Evolutionary conservation across 805 yeast species (phyloP).

Genomic region (Barnettozyma siamensis): DNA sequence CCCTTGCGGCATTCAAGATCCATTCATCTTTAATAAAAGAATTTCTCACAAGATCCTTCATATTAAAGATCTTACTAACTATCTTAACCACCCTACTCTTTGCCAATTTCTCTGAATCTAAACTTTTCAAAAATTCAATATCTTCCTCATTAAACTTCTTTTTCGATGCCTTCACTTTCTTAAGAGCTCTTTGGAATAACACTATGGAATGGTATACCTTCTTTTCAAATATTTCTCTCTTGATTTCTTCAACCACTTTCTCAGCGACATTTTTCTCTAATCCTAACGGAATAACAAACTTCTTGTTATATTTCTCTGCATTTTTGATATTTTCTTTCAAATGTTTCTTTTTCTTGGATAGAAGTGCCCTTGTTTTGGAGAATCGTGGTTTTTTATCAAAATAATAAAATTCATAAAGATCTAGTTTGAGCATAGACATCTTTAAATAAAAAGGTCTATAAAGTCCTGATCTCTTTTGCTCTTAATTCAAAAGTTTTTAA

Average conservation of each 20-base stretch:
- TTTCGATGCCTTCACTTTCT: constrained; percentile 15
- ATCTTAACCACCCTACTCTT: constrained; percentile 20
- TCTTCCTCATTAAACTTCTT: constrained; percentile 9
- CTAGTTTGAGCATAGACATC: constrained; percentile 12
- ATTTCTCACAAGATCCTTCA: constrained; percentile 13
- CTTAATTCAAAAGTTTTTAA: too few relatives aligned
- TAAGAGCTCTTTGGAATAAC: constrained; percentile 36
- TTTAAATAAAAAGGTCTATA: background rate
- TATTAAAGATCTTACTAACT: constrained; percentile 9
- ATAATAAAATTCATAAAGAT: constrained; percentile 9
- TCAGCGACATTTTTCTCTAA: constrained; percentile 35
- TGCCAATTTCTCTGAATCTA: constrained; percentile 23
- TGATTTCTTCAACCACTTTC: constrained; percentile 38
- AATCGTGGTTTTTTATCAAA: constrained; percentile 8
- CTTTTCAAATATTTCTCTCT: constrained; percentile 39
- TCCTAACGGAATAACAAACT: constrained; percentile 10
- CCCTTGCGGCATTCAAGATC: constrained; percentile 24
- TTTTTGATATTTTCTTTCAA: constrained; percentile 6
- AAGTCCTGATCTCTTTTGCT: too few relatives aligned
- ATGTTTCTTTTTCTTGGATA: constrained; percentile 8
- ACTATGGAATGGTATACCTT: constrained; percentile 43
- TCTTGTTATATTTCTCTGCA: constrained; percentile 7
- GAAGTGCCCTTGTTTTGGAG: constrained; percentile 6
- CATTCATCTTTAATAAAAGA: constrained; percentile 20
- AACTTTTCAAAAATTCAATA: constrained; percentile 15